These are phyloP conservation scores for Platanthera guangdongensis DNA, from an alignment of 106 monocot genomes.

Conservation along the genomic window DNA sequence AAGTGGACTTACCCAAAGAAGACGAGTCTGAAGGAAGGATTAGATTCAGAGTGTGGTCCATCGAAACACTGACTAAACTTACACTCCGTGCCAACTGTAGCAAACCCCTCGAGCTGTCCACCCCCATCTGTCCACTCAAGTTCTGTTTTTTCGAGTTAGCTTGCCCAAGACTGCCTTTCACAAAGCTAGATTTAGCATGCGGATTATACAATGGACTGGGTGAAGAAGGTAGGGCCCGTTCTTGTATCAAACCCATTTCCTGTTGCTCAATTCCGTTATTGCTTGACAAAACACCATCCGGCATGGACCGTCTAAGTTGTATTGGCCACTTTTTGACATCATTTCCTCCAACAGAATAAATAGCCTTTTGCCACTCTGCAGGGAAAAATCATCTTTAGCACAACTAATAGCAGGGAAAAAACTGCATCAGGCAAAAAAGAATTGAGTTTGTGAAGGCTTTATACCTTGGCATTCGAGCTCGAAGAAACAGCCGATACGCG, in stretches of 20 bases:
- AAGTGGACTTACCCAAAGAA: constrained; percentile 27
- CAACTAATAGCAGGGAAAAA: not conserved
- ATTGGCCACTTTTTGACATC: constrained; percentile 96
- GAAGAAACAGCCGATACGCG: constrained; percentile 81
- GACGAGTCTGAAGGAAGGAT: constrained; percentile 67
- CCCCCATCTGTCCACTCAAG: constrained; percentile 32
- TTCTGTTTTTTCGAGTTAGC: constrained; percentile 57
- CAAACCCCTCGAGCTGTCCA: constrained; percentile 52
- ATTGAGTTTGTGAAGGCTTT: not conserved
- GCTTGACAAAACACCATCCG: constrained; percentile 39
- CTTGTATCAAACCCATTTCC: constrained; percentile 67
- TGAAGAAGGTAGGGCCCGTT: constrained; percentile 68
- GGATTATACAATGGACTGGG: constrained; percentile 68
- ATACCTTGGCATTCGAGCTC: constrained; percentile 99
- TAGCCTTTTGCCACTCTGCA: constrained; percentile 97
- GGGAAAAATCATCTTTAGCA: constrained; percentile 9
- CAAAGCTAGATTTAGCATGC: constrained; percentile 67
- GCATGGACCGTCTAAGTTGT: constrained; percentile 59
- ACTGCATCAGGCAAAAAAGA: not conserved
- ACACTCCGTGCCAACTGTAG: constrained; percentile 85
- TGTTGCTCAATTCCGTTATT: constrained; percentile 63
- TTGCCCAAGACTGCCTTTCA: constrained; percentile 61
- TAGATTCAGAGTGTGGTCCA: constrained; percentile 76
- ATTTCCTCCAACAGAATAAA: constrained; percentile 83
- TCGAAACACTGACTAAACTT: constrained; percentile 60